phyloP scores from a whole-genome alignment of 148 eudicot genomes.

The Vaccinium macrocarpon region DNA sequence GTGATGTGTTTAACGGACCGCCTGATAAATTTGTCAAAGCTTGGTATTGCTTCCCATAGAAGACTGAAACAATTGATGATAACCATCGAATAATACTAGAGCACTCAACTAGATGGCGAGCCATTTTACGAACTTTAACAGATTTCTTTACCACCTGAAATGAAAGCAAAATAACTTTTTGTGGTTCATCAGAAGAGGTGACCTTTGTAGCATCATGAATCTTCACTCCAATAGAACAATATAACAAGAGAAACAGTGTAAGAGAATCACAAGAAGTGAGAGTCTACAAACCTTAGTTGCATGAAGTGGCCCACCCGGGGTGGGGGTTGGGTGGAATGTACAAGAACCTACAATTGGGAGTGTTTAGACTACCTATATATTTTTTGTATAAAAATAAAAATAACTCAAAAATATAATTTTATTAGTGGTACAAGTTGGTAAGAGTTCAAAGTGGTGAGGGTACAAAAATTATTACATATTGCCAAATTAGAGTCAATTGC shows the following conservation, averaged over 20 bases:
- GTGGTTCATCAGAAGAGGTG: neutral
- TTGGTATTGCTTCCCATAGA: constrained; percentile 31
- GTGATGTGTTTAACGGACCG: constrained; percentile 34
- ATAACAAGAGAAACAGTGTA: neutral
- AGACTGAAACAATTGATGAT: constrained; percentile 59
- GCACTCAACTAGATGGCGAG: constrained; percentile 55
- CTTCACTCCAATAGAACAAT: neutral
- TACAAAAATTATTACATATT: no score
- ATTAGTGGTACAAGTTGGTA: no score
- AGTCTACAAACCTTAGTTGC: no score
- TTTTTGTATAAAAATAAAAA: no score
- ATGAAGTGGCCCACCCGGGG: no score
- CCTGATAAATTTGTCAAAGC: constrained; percentile 30
- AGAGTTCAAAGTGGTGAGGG: no score
- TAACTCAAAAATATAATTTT: no score
- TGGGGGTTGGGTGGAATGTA: no score
- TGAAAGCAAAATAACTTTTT: constrained; percentile 8
- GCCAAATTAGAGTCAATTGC: no score
- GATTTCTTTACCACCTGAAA: constrained; percentile 78
- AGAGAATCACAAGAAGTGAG: neutral
- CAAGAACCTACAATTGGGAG: no score
- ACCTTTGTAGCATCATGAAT: neutral
- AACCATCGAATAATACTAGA: constrained; percentile 76
- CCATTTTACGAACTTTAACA: constrained; percentile 49
- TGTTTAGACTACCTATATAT: no score